These are phyloP conservation scores for Xylaria sp. DNA, from an alignment of 2,329 filamentous ascomycete species.

Conservation along the genomic window DNA sequence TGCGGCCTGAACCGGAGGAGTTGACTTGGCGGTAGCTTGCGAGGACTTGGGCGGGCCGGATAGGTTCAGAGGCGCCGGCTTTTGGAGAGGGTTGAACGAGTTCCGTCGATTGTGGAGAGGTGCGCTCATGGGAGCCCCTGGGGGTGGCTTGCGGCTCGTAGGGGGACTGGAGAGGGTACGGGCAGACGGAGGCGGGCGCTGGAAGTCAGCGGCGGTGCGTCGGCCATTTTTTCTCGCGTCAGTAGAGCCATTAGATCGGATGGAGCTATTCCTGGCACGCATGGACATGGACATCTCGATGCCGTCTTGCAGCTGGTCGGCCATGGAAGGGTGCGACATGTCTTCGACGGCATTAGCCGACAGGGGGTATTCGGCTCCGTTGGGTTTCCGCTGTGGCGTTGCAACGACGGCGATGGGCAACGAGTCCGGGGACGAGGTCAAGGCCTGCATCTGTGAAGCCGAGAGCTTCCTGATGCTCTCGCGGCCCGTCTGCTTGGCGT, in stretches of 20 bases:
- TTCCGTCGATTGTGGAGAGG: slow-evolving; percentile 58
- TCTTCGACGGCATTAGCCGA: slow-evolving; percentile 54
- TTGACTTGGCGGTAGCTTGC: slow-evolving; percentile 27
- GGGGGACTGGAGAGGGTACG: slow-evolving; percentile 66
- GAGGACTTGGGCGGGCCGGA: slow-evolving; percentile 43
- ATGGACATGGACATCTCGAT: slow-evolving; percentile 32
- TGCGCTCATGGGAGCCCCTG: slow-evolving; percentile 48
- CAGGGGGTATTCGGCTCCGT: slow-evolving; percentile 51
- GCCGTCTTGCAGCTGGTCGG: slow-evolving; percentile 49
- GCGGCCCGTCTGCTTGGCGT: slow-evolving; percentile 42
- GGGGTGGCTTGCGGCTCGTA: slow-evolving; percentile 55
- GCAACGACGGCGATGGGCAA: slow-evolving; percentile 64
- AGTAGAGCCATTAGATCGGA: slow-evolving; percentile 48
- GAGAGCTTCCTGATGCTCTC: slow-evolving; percentile 66
- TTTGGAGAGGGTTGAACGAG: slow-evolving; percentile 60
- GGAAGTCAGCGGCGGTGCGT: slow-evolving; percentile 47
- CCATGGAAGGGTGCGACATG: slow-evolving; percentile 49
- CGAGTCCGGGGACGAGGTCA: slow-evolving; percentile 68
- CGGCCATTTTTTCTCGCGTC: slow-evolving; percentile 39
- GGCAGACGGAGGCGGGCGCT: slow-evolving; percentile 52
- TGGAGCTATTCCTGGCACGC: slow-evolving; percentile 41
- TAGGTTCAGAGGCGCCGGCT: slow-evolving; percentile 60
- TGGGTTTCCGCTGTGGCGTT: slow-evolving; percentile 47
- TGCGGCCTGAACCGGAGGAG: slow-evolving; percentile 36
- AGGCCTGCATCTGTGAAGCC: slow-evolving; percentile 67